Conservation (phyloP, 257 asterid genomes). For the Fraxinus pennsylvanica region DNA sequence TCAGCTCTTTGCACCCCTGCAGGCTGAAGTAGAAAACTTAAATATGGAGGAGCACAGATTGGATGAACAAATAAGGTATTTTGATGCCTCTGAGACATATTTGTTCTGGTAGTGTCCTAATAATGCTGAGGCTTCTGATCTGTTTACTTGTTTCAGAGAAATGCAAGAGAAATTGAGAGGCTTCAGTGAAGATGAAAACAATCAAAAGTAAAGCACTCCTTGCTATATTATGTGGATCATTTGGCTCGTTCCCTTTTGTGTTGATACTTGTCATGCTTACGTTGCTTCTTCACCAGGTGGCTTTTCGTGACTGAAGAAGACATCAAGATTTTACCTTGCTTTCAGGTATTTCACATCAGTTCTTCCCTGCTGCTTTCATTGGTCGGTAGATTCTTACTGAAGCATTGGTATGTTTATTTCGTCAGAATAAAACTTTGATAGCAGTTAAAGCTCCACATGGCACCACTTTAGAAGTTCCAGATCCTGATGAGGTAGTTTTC, state of each 20-base stretch:
- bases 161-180: constrained; percentile 60
- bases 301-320: constrained; percentile 90
- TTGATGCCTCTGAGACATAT: background rate
- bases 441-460: constrained; percentile 97
- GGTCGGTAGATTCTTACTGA: constrained; percentile 14
- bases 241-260: constrained; percentile 9
- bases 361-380: background rate
- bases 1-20: constrained; percentile 34
- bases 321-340: constrained; percentile 75
- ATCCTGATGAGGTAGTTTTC: constrained; percentile 77
- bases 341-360: constrained; percentile 59
- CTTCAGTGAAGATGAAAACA: constrained; percentile 67
- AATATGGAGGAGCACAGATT: constrained; percentile 49
- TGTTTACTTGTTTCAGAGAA: constrained; percentile 40
- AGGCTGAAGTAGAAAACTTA: constrained; percentile 63
- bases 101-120: background rate
- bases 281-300: constrained; percentile 53
- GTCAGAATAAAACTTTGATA: constrained; percentile 83
- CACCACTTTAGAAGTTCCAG: constrained; percentile 91
- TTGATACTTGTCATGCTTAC: constrained; percentile 12
- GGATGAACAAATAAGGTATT: constrained; percentile 60
- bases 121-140: background rate
- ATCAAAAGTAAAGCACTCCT: constrained; percentile 44
- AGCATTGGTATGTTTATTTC: constrained; percentile 15
- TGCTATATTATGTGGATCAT: constrained; percentile 8